Evolutionary conservation across 2,329 filamentous ascomycete species (phyloP), one percentile per base, ranked within the genome.

Genomic region (Emmonsiellopsis sp.): DNA sequence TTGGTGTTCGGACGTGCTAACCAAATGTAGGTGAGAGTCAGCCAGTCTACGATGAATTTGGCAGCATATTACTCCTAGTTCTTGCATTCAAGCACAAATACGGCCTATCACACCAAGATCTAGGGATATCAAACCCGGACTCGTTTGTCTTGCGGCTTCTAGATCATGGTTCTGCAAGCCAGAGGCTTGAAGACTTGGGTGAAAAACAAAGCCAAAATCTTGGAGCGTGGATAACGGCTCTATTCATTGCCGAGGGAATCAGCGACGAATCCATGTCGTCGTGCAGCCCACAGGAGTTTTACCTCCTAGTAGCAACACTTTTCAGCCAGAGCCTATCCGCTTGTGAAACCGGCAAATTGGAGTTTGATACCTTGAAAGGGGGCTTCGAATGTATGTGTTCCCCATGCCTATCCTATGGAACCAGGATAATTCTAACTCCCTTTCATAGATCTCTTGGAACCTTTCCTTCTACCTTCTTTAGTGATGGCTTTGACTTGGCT

Each of bases 31-130:
- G 75, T 45, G 82, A 85, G 59, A 81, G 80, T 51, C 82, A 84
- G 59, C 81, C 81, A 0, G 75, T 83, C 2, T 85, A 85, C 57
- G 82, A 85, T 58, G 82, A 85, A 58, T 85, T 84, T 55, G 80
- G 80, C 2, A 78, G 80, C 11, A 76, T 84, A 21, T 67, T 85
- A 10, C 70, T 85, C 2, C 70, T 85, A 40, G 71, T 83, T 4
- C 68, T 83, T 42, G 76, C 78, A 0, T 77, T 81, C 54, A 75
- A 79, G 33, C 74, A 81, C 60, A 80, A 82, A 44, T 83, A 82
- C 57, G 73, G 77, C 49, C 62, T 84, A 44, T 71, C 64, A 36
- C 69, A 68, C 43, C 67, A 73, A 21, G 80, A 84, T 14, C 65
- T 84, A 13, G 80, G 79, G 0, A 71, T 82, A 10, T 65, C 67